Percentiles rank a stretch among this genome's conserved stretches.
Conservation (phyloP, 768 basidiomycete genomes). For the Lanmaoa rubissima region DNA sequence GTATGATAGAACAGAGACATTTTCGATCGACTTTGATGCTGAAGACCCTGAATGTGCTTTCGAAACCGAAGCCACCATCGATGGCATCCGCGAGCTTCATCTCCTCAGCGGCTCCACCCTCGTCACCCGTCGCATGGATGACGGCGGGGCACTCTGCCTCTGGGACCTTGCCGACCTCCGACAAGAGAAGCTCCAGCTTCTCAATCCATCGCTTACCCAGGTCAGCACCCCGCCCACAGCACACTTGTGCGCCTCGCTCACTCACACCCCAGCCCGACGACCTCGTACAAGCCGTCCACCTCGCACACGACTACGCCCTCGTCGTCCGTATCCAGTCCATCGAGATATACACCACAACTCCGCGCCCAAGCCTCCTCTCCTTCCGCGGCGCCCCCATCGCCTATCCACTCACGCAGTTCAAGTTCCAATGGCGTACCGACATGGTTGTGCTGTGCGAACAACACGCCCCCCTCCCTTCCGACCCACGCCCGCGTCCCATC, state of each 20-base stretch:
- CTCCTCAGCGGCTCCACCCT: constrained; percentile 38
- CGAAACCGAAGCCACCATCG: constrained; percentile 30
- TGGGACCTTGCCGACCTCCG: constrained; percentile 36
- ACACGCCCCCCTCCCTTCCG: neutral
- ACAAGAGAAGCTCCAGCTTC: constrained; percentile 34
- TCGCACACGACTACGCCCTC: constrained; percentile 44
- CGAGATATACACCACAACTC: constrained; percentile 42
- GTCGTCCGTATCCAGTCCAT: constrained; percentile 42
- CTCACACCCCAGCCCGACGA: constrained; percentile 32
- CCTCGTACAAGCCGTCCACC: constrained; percentile 40
- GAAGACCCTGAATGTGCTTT: constrained; percentile 39
- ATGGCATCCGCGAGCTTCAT: constrained; percentile 34
- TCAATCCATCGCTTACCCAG: constrained; percentile 34
- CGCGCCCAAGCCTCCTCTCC: constrained; percentile 20
- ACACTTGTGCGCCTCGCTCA: neutral
- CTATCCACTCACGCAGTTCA: constrained; percentile 44
- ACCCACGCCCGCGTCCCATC: constrained; percentile 31
- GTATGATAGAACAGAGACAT: constrained; percentile 39
- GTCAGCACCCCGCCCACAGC: constrained; percentile 16
- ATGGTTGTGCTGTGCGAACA: constrained; percentile 42
- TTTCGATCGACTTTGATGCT: constrained; percentile 39
- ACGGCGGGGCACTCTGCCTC: constrained; percentile 32
- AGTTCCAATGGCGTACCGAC: constrained; percentile 60
- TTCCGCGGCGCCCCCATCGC: constrained; percentile 25
- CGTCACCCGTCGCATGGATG: constrained; percentile 35